A percentile compares a stretch with the other conserved stretches of the same genome.
Evolutionary conservation across 352 stramenopile species (phyloP).

Genomic region (Phytophthora multivora): DNA sequence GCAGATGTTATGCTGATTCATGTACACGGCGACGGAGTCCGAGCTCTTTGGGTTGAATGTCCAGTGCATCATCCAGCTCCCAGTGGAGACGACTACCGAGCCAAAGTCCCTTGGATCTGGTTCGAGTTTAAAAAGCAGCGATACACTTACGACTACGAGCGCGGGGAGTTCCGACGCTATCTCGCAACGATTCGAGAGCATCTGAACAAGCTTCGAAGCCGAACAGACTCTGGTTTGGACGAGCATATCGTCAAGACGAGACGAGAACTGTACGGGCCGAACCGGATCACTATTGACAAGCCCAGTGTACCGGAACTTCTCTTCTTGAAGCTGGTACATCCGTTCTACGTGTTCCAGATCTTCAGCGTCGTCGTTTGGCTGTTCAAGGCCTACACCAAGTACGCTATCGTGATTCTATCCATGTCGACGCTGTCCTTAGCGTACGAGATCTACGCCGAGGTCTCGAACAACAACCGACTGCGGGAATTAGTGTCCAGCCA

Average conservation of each 20-base stretch:
- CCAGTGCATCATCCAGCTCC: slow-evolving; percentile 32
- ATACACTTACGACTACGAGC: slow-evolving; percentile 62
- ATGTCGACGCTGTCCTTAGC: slow-evolving; percentile 45
- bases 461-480: slow-evolving; percentile 50
- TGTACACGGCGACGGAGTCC: slow-evolving; percentile 41
- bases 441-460: slow-evolving; percentile 58
- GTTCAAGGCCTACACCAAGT: slow-evolving; percentile 37
- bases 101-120: slow-evolving; percentile 46
- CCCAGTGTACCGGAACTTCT: slow-evolving; percentile 42
- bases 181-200: slow-evolving; percentile 41
- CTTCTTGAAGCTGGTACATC: slow-evolving; percentile 60
- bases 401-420: slow-evolving; percentile 38
- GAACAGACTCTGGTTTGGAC: not conserved
- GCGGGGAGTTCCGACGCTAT: slow-evolving; percentile 56
- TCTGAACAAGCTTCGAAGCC: slow-evolving; percentile 3
- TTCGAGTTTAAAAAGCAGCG: slow-evolving; percentile 78
- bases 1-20: slow-evolving; percentile 58
- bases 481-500: slow-evolving; percentile 47
- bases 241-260: slow-evolving; percentile 8
- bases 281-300: slow-evolving; percentile 48
- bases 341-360: slow-evolving; percentile 70
- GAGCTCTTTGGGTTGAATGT: slow-evolving; percentile 50
- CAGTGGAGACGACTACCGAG: slow-evolving; percentile 11
- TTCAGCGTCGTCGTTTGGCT: slow-evolving; percentile 62
- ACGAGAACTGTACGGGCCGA: slow-evolving; percentile 45